phyloP scores from a whole-genome alignment of 495 filamentous ascomycete species.

The Podospora didyma region DNA sequence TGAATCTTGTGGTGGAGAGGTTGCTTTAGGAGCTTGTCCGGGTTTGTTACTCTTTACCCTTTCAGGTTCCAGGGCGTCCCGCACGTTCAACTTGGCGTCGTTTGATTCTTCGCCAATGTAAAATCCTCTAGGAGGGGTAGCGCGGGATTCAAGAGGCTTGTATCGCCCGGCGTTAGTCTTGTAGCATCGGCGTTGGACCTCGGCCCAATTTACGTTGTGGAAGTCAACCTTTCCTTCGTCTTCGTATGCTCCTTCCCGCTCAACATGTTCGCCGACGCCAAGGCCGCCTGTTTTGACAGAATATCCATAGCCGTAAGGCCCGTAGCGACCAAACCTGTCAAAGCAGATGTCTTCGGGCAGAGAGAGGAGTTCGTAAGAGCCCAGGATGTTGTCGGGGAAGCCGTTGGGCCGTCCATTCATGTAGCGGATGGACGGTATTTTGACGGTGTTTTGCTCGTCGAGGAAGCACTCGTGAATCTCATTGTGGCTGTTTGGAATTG shows the following conservation, averaged over 20 bases:
- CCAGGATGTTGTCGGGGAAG: conserved; percentile 78
- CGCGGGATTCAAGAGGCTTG: conserved; percentile 32
- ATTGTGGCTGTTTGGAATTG: conserved; percentile 42
- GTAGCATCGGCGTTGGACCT: conserved; percentile 66
- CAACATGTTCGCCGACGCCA: conserved; percentile 73
- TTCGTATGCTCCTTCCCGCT: conserved; percentile 77
- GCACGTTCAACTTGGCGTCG: conserved; percentile 2
- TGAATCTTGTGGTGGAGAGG: background rate
- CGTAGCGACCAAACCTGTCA: conserved; percentile 83
- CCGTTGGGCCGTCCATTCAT: conserved; percentile 71
- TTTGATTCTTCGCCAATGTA: conserved; percentile 30
- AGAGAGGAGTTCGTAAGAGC: conserved; percentile 75
- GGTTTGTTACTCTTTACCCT: conserved; percentile 26
- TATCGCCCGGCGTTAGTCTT: conserved; percentile 69
- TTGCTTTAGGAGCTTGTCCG: conserved; percentile 14
- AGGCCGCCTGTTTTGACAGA: conserved; percentile 68
- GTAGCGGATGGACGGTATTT: conserved; percentile 62
- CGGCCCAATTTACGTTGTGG: conserved; percentile 67
- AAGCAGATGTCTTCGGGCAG: conserved; percentile 88
- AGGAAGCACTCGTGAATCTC: conserved; percentile 71
- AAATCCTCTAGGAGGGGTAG: conserved; percentile 39
- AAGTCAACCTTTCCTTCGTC: conserved; percentile 67
- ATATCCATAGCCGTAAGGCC: conserved; percentile 89
- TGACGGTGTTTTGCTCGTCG: conserved; percentile 56
- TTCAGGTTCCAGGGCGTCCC: background rate